Base-by-base conservation (phyloP, 257 asterid genomes). In the Lavandula angustifolia region DNA sequence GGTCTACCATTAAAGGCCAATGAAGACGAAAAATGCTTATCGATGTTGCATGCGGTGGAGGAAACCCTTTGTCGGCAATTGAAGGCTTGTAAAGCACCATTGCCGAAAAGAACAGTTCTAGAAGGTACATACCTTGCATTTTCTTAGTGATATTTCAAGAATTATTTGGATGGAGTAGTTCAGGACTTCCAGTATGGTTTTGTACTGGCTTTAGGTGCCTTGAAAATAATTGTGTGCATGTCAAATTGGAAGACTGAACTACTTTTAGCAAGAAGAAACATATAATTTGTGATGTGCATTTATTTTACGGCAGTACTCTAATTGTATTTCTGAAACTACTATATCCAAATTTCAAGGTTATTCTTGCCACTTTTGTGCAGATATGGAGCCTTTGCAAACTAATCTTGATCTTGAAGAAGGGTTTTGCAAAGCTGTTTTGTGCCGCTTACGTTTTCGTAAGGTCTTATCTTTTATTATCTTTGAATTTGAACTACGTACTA, bases 401-500 rank as follows among this genome's bases (percentile, higher is more conserved):
- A 80, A 83, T 74, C 81, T 74, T 8, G 88, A 87, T 82, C 81
- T 87, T 78, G 99, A 94, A 84, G 97, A 90, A 86, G 99, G 99
- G 63, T 79, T 81, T 60, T 94, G 97, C 87, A 85, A 77, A 80
- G 85, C 99, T 64, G 71, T 90, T 74, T 73, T 90, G 70, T 87
- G 96, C 86, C 99, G 97, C 76, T 85, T 90, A 82, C 99, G 99
- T 79, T 90, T 94, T 85, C 99, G 99, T 94, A 94, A 94, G 99
- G 99, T 94, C 97, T 86, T 80, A 81, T 76, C 81, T 78, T 74
- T 68, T 81, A 87, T 79, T 72, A 62, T 80, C 71, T 81, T 65
- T 79, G 56, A 51, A 64, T 61, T 44, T 64, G 63, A 64, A 37
- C 31, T 35, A 8, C 50, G 32, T 53, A 9, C 16, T 42, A 44